Base-by-base conservation (phyloP, 1,139 yeast genomes). In the Kazachstania sp. region DNA sequence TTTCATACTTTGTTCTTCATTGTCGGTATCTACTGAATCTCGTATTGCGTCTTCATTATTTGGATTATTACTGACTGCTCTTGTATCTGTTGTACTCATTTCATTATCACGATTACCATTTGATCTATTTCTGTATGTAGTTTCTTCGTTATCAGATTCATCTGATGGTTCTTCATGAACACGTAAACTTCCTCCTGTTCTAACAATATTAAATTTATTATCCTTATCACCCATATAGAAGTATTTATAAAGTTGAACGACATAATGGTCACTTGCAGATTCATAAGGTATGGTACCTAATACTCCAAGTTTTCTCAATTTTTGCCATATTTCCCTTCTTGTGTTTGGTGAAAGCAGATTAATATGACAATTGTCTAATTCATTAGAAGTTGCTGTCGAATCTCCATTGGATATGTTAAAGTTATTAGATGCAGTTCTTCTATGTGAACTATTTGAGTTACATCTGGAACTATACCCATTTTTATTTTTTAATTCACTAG, bases 241-340 rank as follows among this genome's bases (percentile, higher is more conserved):
- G 44, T 61, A 61, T 48, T 58, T 56, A 48, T 61, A 61, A 4
- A 59, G 59, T 43, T 61, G 64, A n/a, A 61, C 47, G 37, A 63
- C 48, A 43, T 63, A 63, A 15, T 59, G 62, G 49, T 63, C 67
- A 37, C 53, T 57, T 2, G 58, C 54, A 1, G 60, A 48, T 44
- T 59, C 60, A 46, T 57, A 63, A 1, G 65, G 58, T 7, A 63
- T 49, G 4, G 65, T 63, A 13, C 67, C 67, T 7, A 62, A 43
- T 13, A 63, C 65, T 18, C 66, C 66, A 23, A 63, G 37, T 30
- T 52, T 51, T 58, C 60, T 60, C 39, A 63, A 45, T 45, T 55
- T 59, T 20, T 58, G 58, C 67, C 67, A 63, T 6, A 63, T 57
- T 32, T 60, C 65, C 39, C 59, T 62, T 42, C 58, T 55, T 3